phyloP scores from a whole-genome alignment of 2,329 filamentous ascomycete genomes.

The Fusarium fracticaudum region DNA sequence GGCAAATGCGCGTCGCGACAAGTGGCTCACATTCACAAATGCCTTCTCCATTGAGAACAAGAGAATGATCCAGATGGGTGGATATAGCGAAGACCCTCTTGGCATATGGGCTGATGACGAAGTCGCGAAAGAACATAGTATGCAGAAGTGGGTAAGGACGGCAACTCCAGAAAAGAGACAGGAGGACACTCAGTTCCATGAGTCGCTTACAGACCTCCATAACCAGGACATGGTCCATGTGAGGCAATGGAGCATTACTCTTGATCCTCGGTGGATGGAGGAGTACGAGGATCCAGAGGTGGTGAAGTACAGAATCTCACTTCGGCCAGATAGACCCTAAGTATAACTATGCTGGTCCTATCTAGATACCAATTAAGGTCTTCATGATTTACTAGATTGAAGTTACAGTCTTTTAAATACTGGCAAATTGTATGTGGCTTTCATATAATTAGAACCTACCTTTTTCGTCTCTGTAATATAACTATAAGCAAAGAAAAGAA shows the following conservation, averaged over 20 bases:
- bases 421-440: no score
- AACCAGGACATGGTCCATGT: neutral
- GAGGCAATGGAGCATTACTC: neutral
- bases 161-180: neutral
- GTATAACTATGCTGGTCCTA: neutral
- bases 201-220: neutral
- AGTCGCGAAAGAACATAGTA: neutral
- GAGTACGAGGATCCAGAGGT: neutral
- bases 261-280: neutral
- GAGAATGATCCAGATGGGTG: neutral
- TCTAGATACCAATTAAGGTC: neutral
- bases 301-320: neutral
- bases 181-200: neutral
- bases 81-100: neutral
- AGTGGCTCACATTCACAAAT: neutral
- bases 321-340: neutral
- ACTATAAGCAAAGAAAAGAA: no score
- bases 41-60: neutral
- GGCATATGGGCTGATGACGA: neutral
- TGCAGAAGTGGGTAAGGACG: neutral
- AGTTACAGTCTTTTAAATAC: neutral
- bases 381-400: neutral
- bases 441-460: rapidly evolving
- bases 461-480: no score
- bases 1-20: neutral